phyloP scores from a whole-genome alignment of 1,284 basidiomycete species.

The Leccinum fallax region DNA sequence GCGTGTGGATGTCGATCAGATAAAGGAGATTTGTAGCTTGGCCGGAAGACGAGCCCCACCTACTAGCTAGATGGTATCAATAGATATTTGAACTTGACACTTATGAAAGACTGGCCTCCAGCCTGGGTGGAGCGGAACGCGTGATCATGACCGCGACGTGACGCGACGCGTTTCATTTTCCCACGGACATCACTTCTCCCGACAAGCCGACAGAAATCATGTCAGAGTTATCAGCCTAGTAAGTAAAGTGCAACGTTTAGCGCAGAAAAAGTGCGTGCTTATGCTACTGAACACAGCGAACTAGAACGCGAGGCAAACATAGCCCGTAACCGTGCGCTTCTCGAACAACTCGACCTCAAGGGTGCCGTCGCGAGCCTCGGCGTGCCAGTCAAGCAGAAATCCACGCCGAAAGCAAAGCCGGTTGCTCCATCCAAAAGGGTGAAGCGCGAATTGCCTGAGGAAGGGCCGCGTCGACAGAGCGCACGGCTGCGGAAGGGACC shows the following conservation, averaged over 20 bases:
- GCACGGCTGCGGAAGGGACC: constrained; percentile 52
- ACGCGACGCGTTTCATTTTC: constrained; percentile 30
- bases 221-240: constrained; percentile 51
- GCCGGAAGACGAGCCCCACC: background rate
- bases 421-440: constrained; percentile 56
- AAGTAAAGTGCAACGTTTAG: background rate
- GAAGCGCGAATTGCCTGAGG: constrained; percentile 47
- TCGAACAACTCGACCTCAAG: constrained; percentile 69
- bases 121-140: background rate
- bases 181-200: background rate
- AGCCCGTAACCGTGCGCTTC: constrained; percentile 70
- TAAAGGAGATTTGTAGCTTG: background rate
- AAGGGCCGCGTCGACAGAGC: constrained; percentile 62
- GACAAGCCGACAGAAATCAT: constrained; percentile 29
- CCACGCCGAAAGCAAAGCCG: constrained; percentile 55
- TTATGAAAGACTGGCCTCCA: too few species aligned
- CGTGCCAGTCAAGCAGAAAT: constrained; percentile 39
- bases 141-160: constrained; percentile 27
- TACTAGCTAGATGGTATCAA: background rate
- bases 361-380: constrained; percentile 55
- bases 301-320: constrained; percentile 76
- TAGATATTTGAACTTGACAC: background rate
- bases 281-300: constrained; percentile 51
- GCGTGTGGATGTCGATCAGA: background rate
- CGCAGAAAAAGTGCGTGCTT: background rate